A percentile compares a stretch with the other conserved stretches of the same genome.
These are phyloP conservation scores for Phytophthora multivora DNA, from an alignment of 352 stramenopile genomes.

Conservation along the genomic window DNA sequence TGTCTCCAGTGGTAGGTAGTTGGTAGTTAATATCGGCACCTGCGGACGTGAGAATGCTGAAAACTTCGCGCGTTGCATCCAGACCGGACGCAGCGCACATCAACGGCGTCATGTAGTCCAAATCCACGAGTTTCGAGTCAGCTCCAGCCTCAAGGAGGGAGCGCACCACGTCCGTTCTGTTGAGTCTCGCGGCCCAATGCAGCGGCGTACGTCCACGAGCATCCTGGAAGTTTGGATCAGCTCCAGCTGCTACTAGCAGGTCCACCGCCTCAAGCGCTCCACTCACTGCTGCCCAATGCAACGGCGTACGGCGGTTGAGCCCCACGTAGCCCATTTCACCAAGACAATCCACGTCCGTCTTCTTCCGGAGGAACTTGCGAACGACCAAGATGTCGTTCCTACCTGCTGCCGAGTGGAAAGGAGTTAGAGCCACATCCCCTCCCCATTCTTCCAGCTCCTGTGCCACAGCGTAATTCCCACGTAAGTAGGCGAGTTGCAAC, in stretches of 20 bases:
- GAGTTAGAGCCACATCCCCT: conserved; percentile 78
- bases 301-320: conserved; percentile 75
- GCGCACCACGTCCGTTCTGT: conserved; percentile 56
- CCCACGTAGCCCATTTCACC: conserved; percentile 84
- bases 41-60: conserved; percentile 52
- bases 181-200: conserved; percentile 79
- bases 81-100: conserved; percentile 62
- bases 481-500: conserved; percentile 78
- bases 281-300: conserved; percentile 83
- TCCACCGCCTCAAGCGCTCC: conserved; percentile 60
- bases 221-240: conserved; percentile 82
- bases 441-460: conserved; percentile 83
- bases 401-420: conserved; percentile 71
- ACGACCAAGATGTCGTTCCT: conserved; percentile 61
- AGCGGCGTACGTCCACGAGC: conserved; percentile 64
- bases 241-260: conserved; percentile 68
- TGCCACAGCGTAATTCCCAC: conserved; percentile 75
- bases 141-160: conserved; percentile 50
- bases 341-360: conserved; percentile 66
- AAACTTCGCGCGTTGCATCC: conserved; percentile 55
- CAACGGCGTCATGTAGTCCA: conserved; percentile 71
- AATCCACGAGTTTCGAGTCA: conserved; percentile 51
- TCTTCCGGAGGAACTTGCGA: conserved; percentile 66
- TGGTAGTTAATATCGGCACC: conserved; percentile 81
- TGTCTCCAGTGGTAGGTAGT: conserved; percentile 64